Evolutionary conservation across 345 rosid species (phyloP), one percentile per base, ranked within the genome.

Genomic region (Gossypium turneri): DNA sequence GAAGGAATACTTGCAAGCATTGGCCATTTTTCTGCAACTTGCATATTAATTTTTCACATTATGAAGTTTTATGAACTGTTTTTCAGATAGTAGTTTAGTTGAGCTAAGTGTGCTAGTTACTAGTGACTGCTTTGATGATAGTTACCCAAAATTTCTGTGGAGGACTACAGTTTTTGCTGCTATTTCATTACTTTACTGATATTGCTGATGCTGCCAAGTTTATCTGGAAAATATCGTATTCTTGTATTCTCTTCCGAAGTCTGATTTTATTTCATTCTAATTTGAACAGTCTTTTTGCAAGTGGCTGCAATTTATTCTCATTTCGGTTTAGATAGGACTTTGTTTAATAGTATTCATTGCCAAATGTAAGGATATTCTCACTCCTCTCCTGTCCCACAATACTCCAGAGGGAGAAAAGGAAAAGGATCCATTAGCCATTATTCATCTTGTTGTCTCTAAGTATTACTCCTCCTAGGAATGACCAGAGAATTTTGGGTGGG

Each of bases 401-500:
- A 13, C 10, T 29, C 19, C 19, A 15, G 2, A 62, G 41, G 19
- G 12, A 34, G 47, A 62, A 62, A 62, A 38, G 41, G 47, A 1
- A 29, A 17, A 38, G 67, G 67, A 29, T 61, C 44, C 19, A 17
- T n/a, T 64, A 27, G 67, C 47, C 67, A 64, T 61, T 62, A 41
- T 17, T 64, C 16, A 43, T 65, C 29, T 65, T 19, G 52, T 19
- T 2, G 2, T 43, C 51, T 41, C 51, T 5, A 65, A 65, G 52
- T 65, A 22, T 15, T 24, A 48, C 20, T 47, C 34, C 48, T 66
- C 52, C 53, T 24, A 67, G 56, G 72, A 47, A 67, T 45, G 38
- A 67, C 48, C 6, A 29, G 73, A 69, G 57, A 51, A 27, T 70
- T 68, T 70, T 29, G 52, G 41, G 57, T 68, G 41, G 41, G 48